Evolutionary conservation across 768 basidiomycete genomes (phyloP).

Genomic region (Amylocystis lapponica): DNA sequence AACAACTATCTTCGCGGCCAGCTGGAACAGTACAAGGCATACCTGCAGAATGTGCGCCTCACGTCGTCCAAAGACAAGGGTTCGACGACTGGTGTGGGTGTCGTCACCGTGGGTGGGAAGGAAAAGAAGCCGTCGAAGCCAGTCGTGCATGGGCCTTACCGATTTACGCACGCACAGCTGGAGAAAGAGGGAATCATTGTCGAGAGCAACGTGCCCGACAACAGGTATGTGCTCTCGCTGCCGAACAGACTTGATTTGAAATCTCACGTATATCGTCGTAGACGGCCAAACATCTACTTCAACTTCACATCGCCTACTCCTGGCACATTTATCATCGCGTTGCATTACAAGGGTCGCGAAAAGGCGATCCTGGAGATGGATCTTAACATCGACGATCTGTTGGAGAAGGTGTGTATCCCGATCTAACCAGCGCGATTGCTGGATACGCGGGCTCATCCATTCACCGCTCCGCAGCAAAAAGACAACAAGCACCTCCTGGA

Average conservation of each 20-base stretch:
- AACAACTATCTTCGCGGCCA: conserved; percentile 96
- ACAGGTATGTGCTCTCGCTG: conserved; percentile 71
- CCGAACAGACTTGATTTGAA: too few relatives aligned
- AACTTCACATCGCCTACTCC: conserved; percentile 97
- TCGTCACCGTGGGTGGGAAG: conserved; percentile 93
- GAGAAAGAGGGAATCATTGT: conserved; percentile 99
- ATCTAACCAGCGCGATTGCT: not conserved
- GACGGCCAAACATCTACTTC: conserved; percentile 98
- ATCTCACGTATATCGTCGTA: conserved; percentile 28
- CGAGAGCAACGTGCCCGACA: conserved; percentile 98
- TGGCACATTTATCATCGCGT: conserved; percentile 96
- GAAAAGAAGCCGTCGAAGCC: conserved; percentile 90
- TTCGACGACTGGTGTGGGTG: conserved; percentile 82
- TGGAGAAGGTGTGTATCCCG: conserved; percentile 76
- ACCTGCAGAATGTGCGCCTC: conserved; percentile 93
- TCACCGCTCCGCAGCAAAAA: conserved; percentile 72
- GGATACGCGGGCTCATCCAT: not conserved
- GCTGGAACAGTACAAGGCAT: conserved; percentile 99
- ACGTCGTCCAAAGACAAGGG: conserved; percentile 89
- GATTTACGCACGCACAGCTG: conserved; percentile 96
- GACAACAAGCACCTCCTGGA: conserved; percentile 96
- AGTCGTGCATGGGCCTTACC: conserved; percentile 88
- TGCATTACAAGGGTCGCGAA: conserved; percentile 98
- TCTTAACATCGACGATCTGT: conserved; percentile 94
- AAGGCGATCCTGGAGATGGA: conserved; percentile 99